Evolutionary conservation across 805 yeast genomes (phyloP).

Genomic region (Vanderwaltozyma polyspora): DNA sequence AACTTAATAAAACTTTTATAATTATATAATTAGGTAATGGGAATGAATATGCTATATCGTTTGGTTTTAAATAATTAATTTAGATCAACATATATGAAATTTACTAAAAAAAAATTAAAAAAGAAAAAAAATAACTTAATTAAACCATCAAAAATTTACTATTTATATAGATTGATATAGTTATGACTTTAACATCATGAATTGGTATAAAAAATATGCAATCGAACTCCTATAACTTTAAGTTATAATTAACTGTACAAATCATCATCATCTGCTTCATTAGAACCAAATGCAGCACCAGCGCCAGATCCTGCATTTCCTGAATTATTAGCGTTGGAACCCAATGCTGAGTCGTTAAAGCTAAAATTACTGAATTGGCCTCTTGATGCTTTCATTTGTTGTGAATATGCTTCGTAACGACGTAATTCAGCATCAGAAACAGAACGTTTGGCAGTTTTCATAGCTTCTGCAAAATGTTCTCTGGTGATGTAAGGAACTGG

Average conservation of each 20-base stretch:
- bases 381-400: slow-evolving; percentile 89
- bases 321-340: slow-evolving; percentile 41
- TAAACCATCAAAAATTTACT: too few relatives aligned
- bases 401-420: slow-evolving; percentile 96
- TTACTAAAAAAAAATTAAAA: too few relatives aligned
- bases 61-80: too few relatives aligned
- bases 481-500: slow-evolving; percentile 91
- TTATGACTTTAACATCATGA: too few relatives aligned
- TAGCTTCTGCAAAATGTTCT: slow-evolving; percentile 94
- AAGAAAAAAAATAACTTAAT: too few relatives aligned
- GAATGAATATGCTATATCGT: too few relatives aligned
- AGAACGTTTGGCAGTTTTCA: slow-evolving; percentile 97
- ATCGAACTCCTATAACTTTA: too few relatives aligned
- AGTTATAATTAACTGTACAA: slow-evolving; percentile 43
- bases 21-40: too few relatives aligned
- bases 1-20: too few relatives aligned
- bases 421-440: slow-evolving; percentile 95
- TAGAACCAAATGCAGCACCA: slow-evolving; percentile 35
- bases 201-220: too few relatives aligned
- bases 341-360: slow-evolving; percentile 46
- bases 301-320: slow-evolving; percentile 20
- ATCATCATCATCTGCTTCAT: slow-evolving; percentile 40
- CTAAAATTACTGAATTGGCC: slow-evolving; percentile 88
- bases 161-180: too few relatives aligned
- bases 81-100: too few relatives aligned